These are phyloP conservation scores for Penicillium ucsense DNA, from an alignment of 495 filamentous ascomycete genomes.

Conservation along the genomic window DNA sequence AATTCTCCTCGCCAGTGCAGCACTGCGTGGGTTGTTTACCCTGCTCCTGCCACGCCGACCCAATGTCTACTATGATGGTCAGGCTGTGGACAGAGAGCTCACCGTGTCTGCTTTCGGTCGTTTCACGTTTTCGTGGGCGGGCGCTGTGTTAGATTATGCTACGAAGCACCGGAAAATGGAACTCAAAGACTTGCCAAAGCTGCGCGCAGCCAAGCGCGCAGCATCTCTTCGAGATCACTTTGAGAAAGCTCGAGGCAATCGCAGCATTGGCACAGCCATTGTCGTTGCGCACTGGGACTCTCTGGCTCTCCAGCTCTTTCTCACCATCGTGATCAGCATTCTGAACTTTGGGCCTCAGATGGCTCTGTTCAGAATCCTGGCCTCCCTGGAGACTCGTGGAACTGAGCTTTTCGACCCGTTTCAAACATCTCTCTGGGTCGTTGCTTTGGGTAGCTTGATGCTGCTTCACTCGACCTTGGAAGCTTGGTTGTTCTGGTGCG, in stretches of 20 bases:
- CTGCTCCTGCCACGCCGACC: conserved; percentile 55
- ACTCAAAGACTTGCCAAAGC: conserved; percentile 47
- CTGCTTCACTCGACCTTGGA: conserved; percentile 48
- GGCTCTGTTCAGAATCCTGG: conserved; percentile 55
- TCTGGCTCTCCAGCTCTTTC: conserved; percentile 43
- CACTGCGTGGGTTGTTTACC: conserved; percentile 21
- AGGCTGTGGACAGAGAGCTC: conserved; percentile 52
- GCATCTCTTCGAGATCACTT: conserved; percentile 34
- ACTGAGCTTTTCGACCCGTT: conserved; percentile 19
- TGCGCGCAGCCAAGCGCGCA: conserved; percentile 19
- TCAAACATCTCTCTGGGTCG: conserved; percentile 59
- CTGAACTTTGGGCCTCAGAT: conserved; percentile 62
- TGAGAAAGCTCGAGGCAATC: conserved; percentile 35
- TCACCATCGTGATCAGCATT: conserved; percentile 44
- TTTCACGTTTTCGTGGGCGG: conserved; percentile 57
- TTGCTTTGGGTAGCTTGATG: conserved; percentile 48
- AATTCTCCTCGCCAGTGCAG: conserved; percentile 15
- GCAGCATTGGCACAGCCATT: conserved; percentile 54
- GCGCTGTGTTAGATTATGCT: conserved; percentile 41
- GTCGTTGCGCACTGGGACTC: conserved; percentile 42
- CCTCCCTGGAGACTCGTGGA: conserved; percentile 47
- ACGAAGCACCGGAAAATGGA: conserved; percentile 46
- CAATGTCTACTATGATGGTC: conserved; percentile 46
- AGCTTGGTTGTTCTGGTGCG: conserved; percentile 54
- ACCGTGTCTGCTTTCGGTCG: conserved; percentile 51